Base-by-base conservation (phyloP, 306 rosid genomes). In the Glycine soja region DNA sequence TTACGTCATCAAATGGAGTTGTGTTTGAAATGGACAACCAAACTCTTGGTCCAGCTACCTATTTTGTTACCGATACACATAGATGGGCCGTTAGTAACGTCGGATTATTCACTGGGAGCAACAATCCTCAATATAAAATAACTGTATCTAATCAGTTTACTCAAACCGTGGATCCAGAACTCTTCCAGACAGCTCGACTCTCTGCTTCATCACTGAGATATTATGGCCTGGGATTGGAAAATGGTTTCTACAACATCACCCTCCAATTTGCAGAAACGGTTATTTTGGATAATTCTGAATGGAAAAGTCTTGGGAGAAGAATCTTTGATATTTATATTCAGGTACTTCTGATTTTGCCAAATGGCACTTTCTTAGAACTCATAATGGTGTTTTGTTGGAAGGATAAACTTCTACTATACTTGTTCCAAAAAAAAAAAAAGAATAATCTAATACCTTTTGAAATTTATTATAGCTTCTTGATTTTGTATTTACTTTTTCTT, bases 191-290 rank as follows among this genome's bases (percentile, higher is more conserved):
- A 19, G 86, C 88, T 8, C 84, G 97, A 19, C 56, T 91, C 61
- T 91, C 97, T 62, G 83, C 97, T 78, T 93, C 94, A 51, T 93
- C 97, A 34, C 56, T 93, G 38, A 86, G 97, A 84, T 91, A 93
- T 85, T 90, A 83, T 77, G 97, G 97, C 8, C 64, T 91, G 54
- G 94, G 97, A 40, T 87, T 91, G 53, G 76, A 91, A 59, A 90
- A 91, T 69, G 94, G 97, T 3, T 65, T 80, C 78, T 91, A 93
- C 81, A 90, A 82, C 36, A 81, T 93, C 24, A 83, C 76, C 58
- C 97, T 93, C 74, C 89, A 87, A 63, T 93, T 93, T 76, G 85
- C 89, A 2, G 94, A 93, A 82, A 84, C 67, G 38, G 80, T 77
- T 76, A 72, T 90, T 65, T 51, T 14, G 32, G 80, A 89, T 75